Conservation (phyloP, 2,329 filamentous ascomycete genomes). For the Diaporthe capsici region DNA sequence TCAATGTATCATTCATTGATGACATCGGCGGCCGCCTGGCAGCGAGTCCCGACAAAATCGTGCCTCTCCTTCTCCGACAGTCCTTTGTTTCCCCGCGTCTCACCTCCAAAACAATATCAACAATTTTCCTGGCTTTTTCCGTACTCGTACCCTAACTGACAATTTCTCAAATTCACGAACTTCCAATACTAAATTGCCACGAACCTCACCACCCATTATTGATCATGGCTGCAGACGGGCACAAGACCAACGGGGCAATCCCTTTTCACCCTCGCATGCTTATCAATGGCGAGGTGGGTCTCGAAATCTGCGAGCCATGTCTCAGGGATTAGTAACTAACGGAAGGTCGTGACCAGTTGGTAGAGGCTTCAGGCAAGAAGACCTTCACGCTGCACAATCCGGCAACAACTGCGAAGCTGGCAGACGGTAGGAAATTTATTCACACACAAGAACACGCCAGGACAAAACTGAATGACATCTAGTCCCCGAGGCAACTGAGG, state of each 20-base stretch:
- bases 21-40: background rate
- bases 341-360: constrained; percentile 52
- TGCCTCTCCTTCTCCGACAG: background rate
- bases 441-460: background rate
- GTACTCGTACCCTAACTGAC: too few relatives aligned
- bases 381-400: constrained; percentile 62
- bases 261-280: constrained; percentile 56
- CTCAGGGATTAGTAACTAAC: background rate
- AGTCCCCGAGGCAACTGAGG: constrained; percentile 61
- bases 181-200: background rate
- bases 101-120: background rate
- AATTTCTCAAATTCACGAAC: background rate
- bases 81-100: background rate
- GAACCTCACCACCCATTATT: too few relatives aligned
- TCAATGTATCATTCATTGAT: background rate
- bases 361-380: constrained; percentile 59
- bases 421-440: constrained; percentile 47
- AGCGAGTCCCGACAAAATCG: background rate
- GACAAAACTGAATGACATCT: background rate
- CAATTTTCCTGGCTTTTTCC: background rate
- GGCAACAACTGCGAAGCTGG: constrained; percentile 55
- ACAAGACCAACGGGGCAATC: background rate
- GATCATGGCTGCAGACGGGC: constrained; percentile 9
- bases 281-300: constrained; percentile 59
- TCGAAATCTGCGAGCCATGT: background rate